These are phyloP conservation scores for Pseudohalonectria lignicola DNA, from an alignment of 2,329 filamentous ascomycete genomes.

Conservation along the genomic window DNA sequence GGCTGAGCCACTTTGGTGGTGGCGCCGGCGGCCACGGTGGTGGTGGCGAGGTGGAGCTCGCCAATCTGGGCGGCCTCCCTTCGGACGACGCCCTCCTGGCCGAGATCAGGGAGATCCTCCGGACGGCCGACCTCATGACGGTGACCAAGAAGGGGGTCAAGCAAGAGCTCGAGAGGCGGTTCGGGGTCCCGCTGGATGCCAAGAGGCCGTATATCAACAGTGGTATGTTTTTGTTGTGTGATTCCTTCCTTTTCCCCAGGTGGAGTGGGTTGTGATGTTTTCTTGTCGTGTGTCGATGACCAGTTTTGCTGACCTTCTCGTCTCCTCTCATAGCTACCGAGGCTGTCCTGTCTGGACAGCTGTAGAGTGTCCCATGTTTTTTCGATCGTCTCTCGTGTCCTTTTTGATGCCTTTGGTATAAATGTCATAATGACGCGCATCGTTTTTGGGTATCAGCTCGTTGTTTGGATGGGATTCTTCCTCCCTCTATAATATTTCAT, in stretches of 20 bases:
- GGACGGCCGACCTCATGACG: slow-evolving; percentile 88
- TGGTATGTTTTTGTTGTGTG: slow-evolving; percentile 45
- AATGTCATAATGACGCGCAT: too few relatives aligned
- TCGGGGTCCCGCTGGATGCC: slow-evolving; percentile 73
- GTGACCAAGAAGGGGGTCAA: slow-evolving; percentile 99
- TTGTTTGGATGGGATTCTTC: too few relatives aligned
- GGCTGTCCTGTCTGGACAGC: slow-evolving; percentile 65
- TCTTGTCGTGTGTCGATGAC: too few relatives aligned
- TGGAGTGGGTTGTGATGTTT: too few relatives aligned
- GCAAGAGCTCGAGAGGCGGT: slow-evolving; percentile 80
- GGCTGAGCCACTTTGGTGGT: slow-evolving; percentile 50
- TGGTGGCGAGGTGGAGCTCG: slow-evolving; percentile 55
- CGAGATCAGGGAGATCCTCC: slow-evolving; percentile 89
- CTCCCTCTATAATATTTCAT: too few relatives aligned
- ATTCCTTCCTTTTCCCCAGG: background rate
- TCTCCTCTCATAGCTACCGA: slow-evolving; percentile 49
- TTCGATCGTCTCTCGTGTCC: too few relatives aligned
- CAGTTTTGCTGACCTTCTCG: slow-evolving; percentile 17
- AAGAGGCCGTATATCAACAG: slow-evolving; percentile 91
- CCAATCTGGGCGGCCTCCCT: slow-evolving; percentile 65
- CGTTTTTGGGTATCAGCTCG: too few relatives aligned
- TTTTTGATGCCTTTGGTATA: too few relatives aligned
- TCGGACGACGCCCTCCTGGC: slow-evolving; percentile 82
- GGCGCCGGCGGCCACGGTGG: slow-evolving; percentile 34
- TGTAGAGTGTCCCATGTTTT: too few relatives aligned